These are phyloP conservation scores for Cymodocea nodosa DNA, from an alignment of 116 monocot species.

Conservation along the genomic window DNA sequence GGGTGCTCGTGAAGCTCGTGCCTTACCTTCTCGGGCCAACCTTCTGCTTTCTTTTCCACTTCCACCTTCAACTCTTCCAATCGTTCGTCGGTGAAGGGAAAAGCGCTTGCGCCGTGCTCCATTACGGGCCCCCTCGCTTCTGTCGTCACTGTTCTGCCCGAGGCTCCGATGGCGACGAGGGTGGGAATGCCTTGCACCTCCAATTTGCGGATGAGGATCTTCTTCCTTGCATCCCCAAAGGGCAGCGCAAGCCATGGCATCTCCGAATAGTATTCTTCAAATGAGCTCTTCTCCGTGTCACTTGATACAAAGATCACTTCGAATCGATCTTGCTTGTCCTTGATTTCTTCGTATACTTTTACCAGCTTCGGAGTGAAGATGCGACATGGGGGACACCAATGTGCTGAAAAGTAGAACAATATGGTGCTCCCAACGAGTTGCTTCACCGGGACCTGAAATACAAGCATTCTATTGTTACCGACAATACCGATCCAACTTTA, in stretches of 20 bases:
- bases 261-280: slow-evolving; percentile 27
- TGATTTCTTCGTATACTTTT: slow-evolving; percentile 43
- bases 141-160: slow-evolving; percentile 23
- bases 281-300: slow-evolving; percentile 32
- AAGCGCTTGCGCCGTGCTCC: slow-evolving; percentile 28
- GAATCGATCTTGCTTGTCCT: slow-evolving; percentile 31
- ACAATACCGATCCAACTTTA: too few relatives aligned
- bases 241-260: slow-evolving; percentile 68
- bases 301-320: slow-evolving; percentile 44
- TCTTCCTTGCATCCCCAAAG: slow-evolving; percentile 22
- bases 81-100: slow-evolving; percentile 52
- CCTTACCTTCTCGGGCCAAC: slow-evolving; percentile 22
- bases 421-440: slow-evolving; percentile 57
- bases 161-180: slow-evolving; percentile 29
- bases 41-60: slow-evolving; percentile 24
- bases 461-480: neutral
- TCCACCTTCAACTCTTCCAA: slow-evolving; percentile 22
- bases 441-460: slow-evolving; percentile 18
- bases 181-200: slow-evolving; percentile 30
- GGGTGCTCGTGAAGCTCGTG: slow-evolving; percentile 19
- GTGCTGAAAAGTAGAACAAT: slow-evolving; percentile 53
- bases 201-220: slow-evolving; percentile 19
- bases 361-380: slow-evolving; percentile 27
- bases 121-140: slow-evolving; percentile 21
- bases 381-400: slow-evolving; percentile 52